phyloP scores from a whole-genome alignment of 371 early-diverging fungal genomes.

The Haplosporangium sp. region DNA sequence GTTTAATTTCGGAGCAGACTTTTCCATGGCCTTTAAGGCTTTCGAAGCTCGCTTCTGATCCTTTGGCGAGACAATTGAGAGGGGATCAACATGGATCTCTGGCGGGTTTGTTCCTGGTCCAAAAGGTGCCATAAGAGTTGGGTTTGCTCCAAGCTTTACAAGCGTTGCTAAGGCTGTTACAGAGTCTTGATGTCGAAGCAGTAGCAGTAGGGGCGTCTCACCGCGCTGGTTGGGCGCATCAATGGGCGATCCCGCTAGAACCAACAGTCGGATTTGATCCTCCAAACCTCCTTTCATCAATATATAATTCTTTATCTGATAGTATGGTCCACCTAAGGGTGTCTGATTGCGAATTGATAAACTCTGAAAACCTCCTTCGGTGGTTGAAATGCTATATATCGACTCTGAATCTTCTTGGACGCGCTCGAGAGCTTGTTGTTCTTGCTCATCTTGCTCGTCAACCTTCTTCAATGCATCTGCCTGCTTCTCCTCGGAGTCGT shows the following conservation, averaged over 20 bases:
- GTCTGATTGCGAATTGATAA: neutral
- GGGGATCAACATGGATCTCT: slow-evolving; percentile 40
- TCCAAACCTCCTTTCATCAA: slow-evolving; percentile 52
- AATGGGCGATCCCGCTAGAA: slow-evolving; percentile 33
- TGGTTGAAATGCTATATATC: slow-evolving; percentile 8
- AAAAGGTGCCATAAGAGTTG: slow-evolving; percentile 45
- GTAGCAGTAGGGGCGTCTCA: slow-evolving; percentile 48
- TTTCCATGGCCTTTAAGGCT: neutral
- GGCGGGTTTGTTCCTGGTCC: slow-evolving; percentile 50
- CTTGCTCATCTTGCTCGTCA: slow-evolving; percentile 33
- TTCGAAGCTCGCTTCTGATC: slow-evolving; percentile 31
- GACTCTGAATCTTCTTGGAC: slow-evolving; percentile 41
- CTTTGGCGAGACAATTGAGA: slow-evolving; percentile 6
- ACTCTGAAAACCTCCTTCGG: slow-evolving; percentile 6
- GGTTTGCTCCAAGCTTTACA: slow-evolving; percentile 40
- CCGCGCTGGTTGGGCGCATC: slow-evolving; percentile 41
- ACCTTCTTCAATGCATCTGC: slow-evolving; percentile 23
- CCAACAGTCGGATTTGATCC: slow-evolving; percentile 50
- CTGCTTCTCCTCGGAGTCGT: slow-evolving; percentile 26
- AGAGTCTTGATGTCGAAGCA: slow-evolving; percentile 44
- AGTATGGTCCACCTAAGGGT: slow-evolving; percentile 13
- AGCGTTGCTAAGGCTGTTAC: slow-evolving; percentile 43
- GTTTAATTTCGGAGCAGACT: neutral
- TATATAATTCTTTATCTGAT: slow-evolving; percentile 26
- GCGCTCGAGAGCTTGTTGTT: slow-evolving; percentile 33